Evolutionary conservation across 2,329 filamentous ascomycete genomes (phyloP).

Genomic region (Hypoxylon sp.): DNA sequence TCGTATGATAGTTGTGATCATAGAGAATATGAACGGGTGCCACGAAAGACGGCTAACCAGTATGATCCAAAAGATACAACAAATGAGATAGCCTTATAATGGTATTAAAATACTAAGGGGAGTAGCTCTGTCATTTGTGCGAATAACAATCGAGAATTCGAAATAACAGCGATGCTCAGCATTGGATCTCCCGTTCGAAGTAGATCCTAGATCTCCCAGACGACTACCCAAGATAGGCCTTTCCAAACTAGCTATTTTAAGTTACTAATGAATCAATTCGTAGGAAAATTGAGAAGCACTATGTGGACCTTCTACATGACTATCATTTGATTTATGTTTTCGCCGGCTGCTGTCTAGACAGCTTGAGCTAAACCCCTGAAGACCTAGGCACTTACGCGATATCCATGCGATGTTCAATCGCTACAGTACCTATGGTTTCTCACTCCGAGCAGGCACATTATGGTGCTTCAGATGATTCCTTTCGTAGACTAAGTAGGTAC

Average conservation of each 20-base stretch:
- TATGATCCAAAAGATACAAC: not conserved
- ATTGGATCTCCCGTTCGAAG: too few relatives aligned
- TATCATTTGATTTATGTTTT: not conserved
- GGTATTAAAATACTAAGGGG: not conserved
- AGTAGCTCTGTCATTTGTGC: not conserved
- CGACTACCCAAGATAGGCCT: too few relatives aligned
- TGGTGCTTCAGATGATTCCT: too few relatives aligned
- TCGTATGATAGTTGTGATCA: not conserved
- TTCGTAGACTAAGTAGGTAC: too few relatives aligned
- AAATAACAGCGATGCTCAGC: not conserved
- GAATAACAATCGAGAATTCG: not conserved
- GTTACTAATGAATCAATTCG: not conserved
- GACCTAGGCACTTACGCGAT: too few relatives aligned
- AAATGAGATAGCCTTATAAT: not conserved
- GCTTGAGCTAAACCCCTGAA: not conserved
- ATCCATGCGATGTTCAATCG: too few relatives aligned
- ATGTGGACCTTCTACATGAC: not conserved
- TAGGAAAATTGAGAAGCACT: not conserved
- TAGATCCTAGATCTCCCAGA: too few relatives aligned
- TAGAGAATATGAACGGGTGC: not conserved
- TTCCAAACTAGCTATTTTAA: not conserved
- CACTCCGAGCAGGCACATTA: not conserved
- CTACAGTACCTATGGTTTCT: not conserved
- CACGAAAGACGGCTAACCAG: not conserved
- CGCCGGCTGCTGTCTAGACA: not conserved